Percentiles rank a stretch among this genome's conserved stretches.
phyloP scores from a whole-genome alignment of 306 rosid species.

The Prunus davidiana region DNA sequence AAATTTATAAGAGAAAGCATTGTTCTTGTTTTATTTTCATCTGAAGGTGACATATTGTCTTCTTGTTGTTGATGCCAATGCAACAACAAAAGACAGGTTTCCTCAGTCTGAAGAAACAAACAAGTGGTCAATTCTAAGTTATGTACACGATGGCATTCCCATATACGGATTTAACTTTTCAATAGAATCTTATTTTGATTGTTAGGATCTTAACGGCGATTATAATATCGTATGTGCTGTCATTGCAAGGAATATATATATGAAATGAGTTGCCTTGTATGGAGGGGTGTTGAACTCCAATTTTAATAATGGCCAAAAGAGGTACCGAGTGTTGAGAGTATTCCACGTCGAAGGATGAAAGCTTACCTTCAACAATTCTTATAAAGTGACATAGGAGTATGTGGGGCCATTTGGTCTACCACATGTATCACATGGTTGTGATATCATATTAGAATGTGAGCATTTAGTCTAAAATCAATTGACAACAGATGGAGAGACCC shows the following conservation, averaged over 20 bases:
- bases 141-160: not conserved
- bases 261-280: not conserved
- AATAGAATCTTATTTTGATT: not conserved
- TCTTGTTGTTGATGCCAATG: not conserved
- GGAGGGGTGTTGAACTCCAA: not conserved
- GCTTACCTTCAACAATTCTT: too few species aligned
- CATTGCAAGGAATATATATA: not conserved
- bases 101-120: too few species aligned
- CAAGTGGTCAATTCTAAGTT: not conserved
- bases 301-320: too few species aligned
- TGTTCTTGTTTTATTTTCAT: not conserved
- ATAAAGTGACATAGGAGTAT: too few species aligned
- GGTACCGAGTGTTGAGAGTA: too few species aligned
- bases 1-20: too few species aligned
- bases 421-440: too few species aligned
- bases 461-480: too few species aligned
- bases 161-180: not conserved
- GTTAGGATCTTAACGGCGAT: not conserved
- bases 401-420: too few species aligned
- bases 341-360: too few species aligned
- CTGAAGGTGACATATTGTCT: not conserved
- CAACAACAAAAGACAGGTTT: not conserved
- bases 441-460: too few species aligned
- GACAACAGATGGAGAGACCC: too few species aligned
- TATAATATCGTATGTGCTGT: not conserved